A percentile compares a stretch with the other conserved stretches of the same genome.
These are phyloP conservation scores for Trichophyton simii DNA, from an alignment of 2,329 filamentous ascomycete species.

Conservation along the genomic window DNA sequence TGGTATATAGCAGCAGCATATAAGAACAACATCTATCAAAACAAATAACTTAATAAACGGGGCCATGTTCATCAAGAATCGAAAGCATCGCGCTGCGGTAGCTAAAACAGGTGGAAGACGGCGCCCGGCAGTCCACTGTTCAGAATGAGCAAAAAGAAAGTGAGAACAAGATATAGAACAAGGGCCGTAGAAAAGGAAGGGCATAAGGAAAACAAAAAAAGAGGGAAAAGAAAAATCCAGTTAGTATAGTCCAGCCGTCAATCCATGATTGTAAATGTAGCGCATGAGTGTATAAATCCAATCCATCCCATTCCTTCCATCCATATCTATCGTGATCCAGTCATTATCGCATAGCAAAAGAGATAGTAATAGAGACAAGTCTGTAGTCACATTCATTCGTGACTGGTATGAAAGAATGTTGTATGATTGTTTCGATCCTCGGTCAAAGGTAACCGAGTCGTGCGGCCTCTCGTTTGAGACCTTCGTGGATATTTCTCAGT, in stretches of 20 bases:
- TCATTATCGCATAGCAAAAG: background rate
- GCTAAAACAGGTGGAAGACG: background rate
- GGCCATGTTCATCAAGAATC: background rate
- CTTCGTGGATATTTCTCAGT: constrained; percentile 10
- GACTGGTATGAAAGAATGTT: background rate
- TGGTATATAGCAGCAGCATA: background rate
- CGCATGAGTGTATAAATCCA: background rate
- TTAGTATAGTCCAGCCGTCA: background rate
- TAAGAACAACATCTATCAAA: background rate
- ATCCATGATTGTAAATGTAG: background rate
- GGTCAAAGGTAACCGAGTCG: constrained; percentile 13
- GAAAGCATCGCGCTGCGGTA: background rate
- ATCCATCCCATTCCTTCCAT: background rate
- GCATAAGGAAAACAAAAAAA: background rate
- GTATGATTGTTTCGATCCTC: background rate
- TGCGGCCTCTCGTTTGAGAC: constrained; percentile 10
- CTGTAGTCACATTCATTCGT: too few relatives aligned
- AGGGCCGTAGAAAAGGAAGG: background rate
- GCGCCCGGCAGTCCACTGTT: background rate
- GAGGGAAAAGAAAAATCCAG: background rate
- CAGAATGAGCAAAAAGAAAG: background rate
- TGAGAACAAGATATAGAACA: background rate
- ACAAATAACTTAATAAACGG: background rate
- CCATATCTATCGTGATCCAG: constrained; percentile 1
- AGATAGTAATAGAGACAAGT: background rate